Evolutionary conservation across 2,329 filamentous ascomycete species (phyloP), one percentile per base, ranked within the genome.

Genomic region (Paraphaeosphaeria sporulosa): DNA sequence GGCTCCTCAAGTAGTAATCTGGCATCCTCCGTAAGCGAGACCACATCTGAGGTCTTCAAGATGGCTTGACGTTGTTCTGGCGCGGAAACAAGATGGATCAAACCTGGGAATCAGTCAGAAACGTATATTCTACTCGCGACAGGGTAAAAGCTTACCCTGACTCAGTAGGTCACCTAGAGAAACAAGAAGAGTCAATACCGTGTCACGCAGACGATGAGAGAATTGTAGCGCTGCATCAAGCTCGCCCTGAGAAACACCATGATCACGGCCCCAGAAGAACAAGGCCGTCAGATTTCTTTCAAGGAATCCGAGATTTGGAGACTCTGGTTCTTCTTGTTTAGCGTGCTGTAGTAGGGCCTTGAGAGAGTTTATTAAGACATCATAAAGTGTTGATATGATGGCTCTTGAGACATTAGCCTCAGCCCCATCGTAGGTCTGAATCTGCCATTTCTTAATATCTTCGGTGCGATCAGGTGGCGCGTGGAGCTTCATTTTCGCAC

Each of bases 261-360:
- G 57, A 30, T 57, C 58, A 15, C 36, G 53, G 4, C 50, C 58
- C 58, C 58, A 61, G 27, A 61, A 57, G 19, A 40, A 23, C 5
- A 61, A 48, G 1, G 58, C 44, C n/a, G 58, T 48, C 3, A 57
- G 10, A 21, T 32, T 57, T n/a, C 46, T 17, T 21, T 57, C 47
- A 0, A 61, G 32, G 8, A 44, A 40, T 13, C 36, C 4, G 21
- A 23, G 30, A 25, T 49, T 42, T 19, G 30, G 21, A 19, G 17
- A 21, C 4, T n/a, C 43, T 10, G 43, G 10, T 7, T 30, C 5
- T 32, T 40, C 9, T 19, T 49, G n/a, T 12, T 25, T 46, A 15
- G 32, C 30, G 15, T 49, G 30, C 5, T 38, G n/a, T 27, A 49
- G 17, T 12, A 57, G n/a, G 42, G 25, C 46, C 19, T 57, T 46